These are phyloP conservation scores for Glomus cerebriforme DNA, from an alignment of 192 early-diverging fungal genomes.

Conservation along the genomic window DNA sequence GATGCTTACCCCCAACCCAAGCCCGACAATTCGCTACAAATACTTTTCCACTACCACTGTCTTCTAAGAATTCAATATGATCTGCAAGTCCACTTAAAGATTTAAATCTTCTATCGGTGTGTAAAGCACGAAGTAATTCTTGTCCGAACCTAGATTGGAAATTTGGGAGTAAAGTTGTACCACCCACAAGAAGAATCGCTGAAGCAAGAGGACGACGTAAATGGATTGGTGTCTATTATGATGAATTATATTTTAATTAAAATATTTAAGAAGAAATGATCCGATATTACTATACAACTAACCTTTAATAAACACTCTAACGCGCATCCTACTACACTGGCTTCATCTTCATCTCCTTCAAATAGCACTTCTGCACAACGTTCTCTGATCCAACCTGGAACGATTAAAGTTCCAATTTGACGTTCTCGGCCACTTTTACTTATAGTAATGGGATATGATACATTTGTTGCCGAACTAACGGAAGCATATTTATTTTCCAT, in stretches of 20 bases:
- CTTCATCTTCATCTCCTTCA: slow-evolving; percentile 71
- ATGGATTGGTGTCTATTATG: slow-evolving; percentile 66
- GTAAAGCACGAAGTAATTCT: slow-evolving; percentile 59
- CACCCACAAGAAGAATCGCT: slow-evolving; percentile 75
- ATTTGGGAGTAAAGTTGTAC: slow-evolving; percentile 73
- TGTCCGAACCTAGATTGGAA: slow-evolving; percentile 62
- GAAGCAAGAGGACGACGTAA: slow-evolving; percentile 64
- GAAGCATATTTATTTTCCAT: slow-evolving; percentile 47
- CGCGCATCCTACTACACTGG: slow-evolving; percentile 57
- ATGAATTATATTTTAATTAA: slow-evolving; percentile 30
- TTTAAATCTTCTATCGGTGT: slow-evolving; percentile 50
- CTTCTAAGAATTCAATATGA: slow-evolving; percentile 59
- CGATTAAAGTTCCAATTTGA: slow-evolving; percentile 48
- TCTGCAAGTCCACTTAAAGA: slow-evolving; percentile 48
- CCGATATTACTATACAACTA: neutral
- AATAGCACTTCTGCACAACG: slow-evolving; percentile 79
- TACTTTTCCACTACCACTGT: slow-evolving; percentile 54
- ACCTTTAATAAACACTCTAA: slow-evolving; percentile 58
- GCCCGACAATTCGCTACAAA: slow-evolving; percentile 70
- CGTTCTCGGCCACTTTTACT: slow-evolving; percentile 39
- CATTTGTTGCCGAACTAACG: slow-evolving; percentile 49
- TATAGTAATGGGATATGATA: slow-evolving; percentile 48
- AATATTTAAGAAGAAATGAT: slow-evolving; percentile 4
- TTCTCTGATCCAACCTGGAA: slow-evolving; percentile 88
- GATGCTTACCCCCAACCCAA: slow-evolving; percentile 72